Evolutionary conservation across 805 yeast species (phyloP), one percentile per base, ranked within the genome.

Genomic region (Spathaspora hagerdaliae): DNA sequence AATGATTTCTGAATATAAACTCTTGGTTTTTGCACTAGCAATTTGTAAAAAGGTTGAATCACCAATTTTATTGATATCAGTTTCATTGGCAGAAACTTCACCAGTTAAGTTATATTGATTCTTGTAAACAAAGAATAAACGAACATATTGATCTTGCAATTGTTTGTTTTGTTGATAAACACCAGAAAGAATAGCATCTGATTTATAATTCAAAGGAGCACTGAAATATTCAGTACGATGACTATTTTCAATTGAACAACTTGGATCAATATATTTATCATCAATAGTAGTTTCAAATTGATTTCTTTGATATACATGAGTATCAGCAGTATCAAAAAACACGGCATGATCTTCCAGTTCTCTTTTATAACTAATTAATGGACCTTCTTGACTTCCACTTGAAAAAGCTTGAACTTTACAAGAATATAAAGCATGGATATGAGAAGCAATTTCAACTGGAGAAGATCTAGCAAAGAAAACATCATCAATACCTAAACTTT

Each of bases 261-360:
- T 65, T 19, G 78, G 74, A 63, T 86, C 91, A 54, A 92, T 74
- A 65, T 87, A 92, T 57, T 77, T 73, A 57, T 84, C 86, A 67
- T 94, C 98, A 51, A 94, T 88, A 52, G 82, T 72, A 49, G 77
- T 74, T 67, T 90, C 96, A 57, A 83, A 85, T 43, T 65, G 66
- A 47, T 67, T 73, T 43, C 78, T 64, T 36, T 65, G 63, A 44
- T 60, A 59, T 39, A 67, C 66, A n/a, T 19, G 11, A n/a, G 44
- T 35, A 37, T 61, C 64, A 9, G 72, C 58, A 31, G 95, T 82
- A 60, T 88, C 96, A 64, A 92, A 87, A 63, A 86, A 94, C 32
- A 89, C 94, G 1, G 97, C 97, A 59, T 89, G 96, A 61, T 86
- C 91, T 13, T 80, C 84, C 39, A 79, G 77, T 63, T 88, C 91